Percentiles rank a stretch among this genome's conserved stretches.
phyloP scores from a whole-genome alignment of 805 yeast genomes.

The Sugiyamaella valdiviana region DNA sequence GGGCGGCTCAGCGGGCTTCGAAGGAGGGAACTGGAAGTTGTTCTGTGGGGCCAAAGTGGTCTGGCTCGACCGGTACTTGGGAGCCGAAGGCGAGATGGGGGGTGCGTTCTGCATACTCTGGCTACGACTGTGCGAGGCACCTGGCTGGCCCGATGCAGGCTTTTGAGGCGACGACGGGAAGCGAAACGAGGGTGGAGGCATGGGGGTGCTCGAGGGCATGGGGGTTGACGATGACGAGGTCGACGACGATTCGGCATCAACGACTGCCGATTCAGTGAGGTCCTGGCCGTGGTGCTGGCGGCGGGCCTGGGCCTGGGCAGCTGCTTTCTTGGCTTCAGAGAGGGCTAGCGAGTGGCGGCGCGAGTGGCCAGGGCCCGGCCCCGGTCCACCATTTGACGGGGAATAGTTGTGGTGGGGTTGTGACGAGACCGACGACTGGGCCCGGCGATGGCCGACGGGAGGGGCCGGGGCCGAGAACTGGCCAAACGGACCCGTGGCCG shows the following conservation, averaged over 20 bases:
- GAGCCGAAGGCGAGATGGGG: conserved; percentile 12
- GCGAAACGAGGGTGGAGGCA: conserved; percentile 6
- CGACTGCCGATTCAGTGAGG: neutral
- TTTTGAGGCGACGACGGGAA: conserved; percentile 13
- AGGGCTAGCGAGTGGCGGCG: conserved; percentile 91
- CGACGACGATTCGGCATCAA: neutral
- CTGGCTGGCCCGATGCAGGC: conserved; percentile 10
- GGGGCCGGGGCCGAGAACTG: conserved; percentile 23
- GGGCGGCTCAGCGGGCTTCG: conserved; percentile 45
- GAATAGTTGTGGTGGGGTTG: conserved; percentile 6
- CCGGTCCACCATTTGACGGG: conserved; percentile 11
- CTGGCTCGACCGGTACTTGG: conserved; percentile 1
- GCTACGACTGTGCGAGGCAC: conserved; percentile 14
- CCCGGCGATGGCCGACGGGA: conserved; percentile 29
- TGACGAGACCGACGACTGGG: conserved; percentile 28
- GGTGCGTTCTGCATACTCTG: conserved; percentile 31
- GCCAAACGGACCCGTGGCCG: conserved; percentile 22
- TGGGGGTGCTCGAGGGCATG: conserved; percentile 6
- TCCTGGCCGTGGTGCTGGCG: conserved; percentile 15
- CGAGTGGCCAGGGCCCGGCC: conserved; percentile 54
- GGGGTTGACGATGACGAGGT: conserved; percentile 1
- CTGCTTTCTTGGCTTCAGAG: conserved; percentile 90
- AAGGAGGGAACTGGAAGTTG: conserved; percentile 7
- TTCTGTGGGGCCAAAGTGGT: neutral
- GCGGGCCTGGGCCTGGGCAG: conserved; percentile 84